Conservation (phyloP, 2,329 filamentous ascomycete genomes). For the Colletotrichum cuscutae region DNA sequence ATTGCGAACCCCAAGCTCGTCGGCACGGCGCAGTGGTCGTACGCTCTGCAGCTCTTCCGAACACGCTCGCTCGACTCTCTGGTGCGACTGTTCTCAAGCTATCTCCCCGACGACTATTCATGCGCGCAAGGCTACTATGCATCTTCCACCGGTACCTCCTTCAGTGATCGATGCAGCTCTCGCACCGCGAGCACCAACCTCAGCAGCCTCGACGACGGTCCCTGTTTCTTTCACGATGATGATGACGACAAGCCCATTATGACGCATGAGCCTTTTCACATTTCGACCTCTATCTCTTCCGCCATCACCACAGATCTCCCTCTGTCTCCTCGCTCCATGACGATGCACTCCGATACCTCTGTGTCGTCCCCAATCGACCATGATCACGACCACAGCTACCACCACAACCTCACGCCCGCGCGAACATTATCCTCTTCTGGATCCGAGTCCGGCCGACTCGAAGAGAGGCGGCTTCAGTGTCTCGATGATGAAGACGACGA, state of each 20-base stretch:
- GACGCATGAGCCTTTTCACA: conserved; percentile 56
- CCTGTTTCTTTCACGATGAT: conserved; percentile 54
- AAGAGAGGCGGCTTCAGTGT: conserved; percentile 36
- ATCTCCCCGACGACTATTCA: conserved; percentile 62
- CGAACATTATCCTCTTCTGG: conserved; percentile 64
- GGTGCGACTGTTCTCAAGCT: conserved; percentile 68
- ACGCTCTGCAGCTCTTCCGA: conserved; percentile 68
- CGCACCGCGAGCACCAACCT: conserved; percentile 50
- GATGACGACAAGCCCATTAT: conserved; percentile 49
- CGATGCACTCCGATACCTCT: conserved; percentile 57
- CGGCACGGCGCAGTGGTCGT: conserved; percentile 68
- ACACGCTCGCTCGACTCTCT: conserved; percentile 69
- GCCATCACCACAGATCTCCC: conserved; percentile 47
- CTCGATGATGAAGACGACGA: conserved; percentile 48
- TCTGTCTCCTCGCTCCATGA: conserved; percentile 61
- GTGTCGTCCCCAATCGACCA: conserved; percentile 49
- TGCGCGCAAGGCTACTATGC: conserved; percentile 50
- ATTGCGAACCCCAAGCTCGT: conserved; percentile 69
- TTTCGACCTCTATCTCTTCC: conserved; percentile 41
- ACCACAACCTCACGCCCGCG: conserved; percentile 50
- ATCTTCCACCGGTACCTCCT: conserved; percentile 49
- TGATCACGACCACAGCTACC: conserved; percentile 46
- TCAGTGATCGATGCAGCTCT: conserved; percentile 50
- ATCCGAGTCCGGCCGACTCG: conserved; percentile 56
- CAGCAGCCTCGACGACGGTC: conserved; percentile 49